Evolutionary conservation across 345 rosid species (phyloP).

Genomic region (Raphanus raphanistrum): DNA sequence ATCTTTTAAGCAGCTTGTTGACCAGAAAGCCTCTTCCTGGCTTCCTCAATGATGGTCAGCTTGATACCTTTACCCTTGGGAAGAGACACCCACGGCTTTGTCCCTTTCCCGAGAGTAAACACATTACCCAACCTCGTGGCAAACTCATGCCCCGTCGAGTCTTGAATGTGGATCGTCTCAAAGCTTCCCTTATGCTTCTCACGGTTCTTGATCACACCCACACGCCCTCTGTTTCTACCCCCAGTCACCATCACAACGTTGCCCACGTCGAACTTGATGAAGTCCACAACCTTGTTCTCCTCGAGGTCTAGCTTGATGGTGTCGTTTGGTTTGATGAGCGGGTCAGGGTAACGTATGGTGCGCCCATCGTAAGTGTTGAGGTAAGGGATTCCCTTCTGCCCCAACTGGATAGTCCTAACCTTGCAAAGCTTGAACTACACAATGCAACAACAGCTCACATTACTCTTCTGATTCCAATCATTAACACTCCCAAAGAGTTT

Average conservation of each 20-base stretch:
- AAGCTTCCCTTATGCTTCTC: conserved; percentile 93
- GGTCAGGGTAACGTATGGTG: conserved; percentile 87
- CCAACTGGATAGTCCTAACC: conserved; percentile 65
- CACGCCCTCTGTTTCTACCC: conserved; percentile 90
- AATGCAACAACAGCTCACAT: not conserved
- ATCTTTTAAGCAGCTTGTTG: conserved; percentile 37
- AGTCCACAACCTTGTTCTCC: conserved; percentile 66
- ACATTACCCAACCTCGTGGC: conserved; percentile 85
- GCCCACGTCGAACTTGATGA: conserved; percentile 84
- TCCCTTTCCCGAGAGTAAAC: conserved; percentile 74
- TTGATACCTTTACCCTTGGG: conserved; percentile 92
- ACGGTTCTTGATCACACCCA: conserved; percentile 77
- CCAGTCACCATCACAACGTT: conserved; percentile 97
- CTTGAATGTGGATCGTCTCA: conserved; percentile 81
- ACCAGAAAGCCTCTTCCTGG: conserved; percentile 67
- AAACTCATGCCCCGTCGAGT: conserved; percentile 75
- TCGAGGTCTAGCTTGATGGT: conserved; percentile 84
- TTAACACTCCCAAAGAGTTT: too few species aligned
- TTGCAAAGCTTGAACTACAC: conserved; percentile 84
- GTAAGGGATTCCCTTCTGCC: conserved; percentile 83
- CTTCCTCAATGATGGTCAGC: conserved; percentile 80
- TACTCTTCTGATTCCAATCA: not conserved
- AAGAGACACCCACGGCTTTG: conserved; percentile 87
- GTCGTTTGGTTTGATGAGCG: conserved; percentile 83
- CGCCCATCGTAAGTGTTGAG: conserved; percentile 85